These are phyloP conservation scores for Calonectria hongkongensis DNA, from an alignment of 2,329 filamentous ascomycete species.

Conservation along the genomic window DNA sequence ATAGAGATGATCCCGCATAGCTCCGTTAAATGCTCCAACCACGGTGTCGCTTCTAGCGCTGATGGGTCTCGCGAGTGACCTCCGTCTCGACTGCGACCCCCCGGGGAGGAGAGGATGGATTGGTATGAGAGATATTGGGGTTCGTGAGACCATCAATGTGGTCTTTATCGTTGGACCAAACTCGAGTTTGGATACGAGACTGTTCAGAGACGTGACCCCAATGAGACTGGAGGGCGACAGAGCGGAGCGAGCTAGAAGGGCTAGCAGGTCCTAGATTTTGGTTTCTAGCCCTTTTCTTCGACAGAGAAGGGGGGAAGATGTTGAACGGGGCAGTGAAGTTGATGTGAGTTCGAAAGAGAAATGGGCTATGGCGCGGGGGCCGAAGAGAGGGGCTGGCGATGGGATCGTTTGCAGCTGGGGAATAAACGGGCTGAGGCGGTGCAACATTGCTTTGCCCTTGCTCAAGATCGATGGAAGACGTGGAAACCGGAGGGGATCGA, in stretches of 20 bases:
- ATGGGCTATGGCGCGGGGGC: slow-evolving; percentile 55
- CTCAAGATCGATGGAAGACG: slow-evolving; percentile 40
- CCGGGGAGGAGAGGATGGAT: slow-evolving; percentile 31
- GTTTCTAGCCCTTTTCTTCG: slow-evolving; percentile 37
- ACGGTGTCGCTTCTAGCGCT: slow-evolving; percentile 48
- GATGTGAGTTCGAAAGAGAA: slow-evolving; percentile 59
- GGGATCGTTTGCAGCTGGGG: slow-evolving; percentile 3
- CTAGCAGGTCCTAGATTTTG: slow-evolving; percentile 28
- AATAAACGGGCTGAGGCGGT: slow-evolving; percentile 22
- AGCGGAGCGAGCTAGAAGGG: slow-evolving; percentile 44
- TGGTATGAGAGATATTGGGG: slow-evolving; percentile 32
- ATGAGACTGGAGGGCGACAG: slow-evolving; percentile 33
- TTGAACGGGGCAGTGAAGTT: slow-evolving; percentile 52
- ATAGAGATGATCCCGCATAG: not conserved
- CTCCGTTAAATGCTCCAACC: slow-evolving; percentile 39
- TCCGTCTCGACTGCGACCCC: slow-evolving; percentile 53
- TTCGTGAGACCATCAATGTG: slow-evolving; percentile 24
- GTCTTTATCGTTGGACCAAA: slow-evolving; percentile 55
- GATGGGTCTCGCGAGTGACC: slow-evolving; percentile 51
- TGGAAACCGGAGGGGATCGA: slow-evolving; percentile 15
- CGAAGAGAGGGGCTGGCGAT: slow-evolving; percentile 34
- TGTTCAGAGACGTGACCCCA: slow-evolving; percentile 41
- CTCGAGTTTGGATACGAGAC: slow-evolving; percentile 50
- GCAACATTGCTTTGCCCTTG: slow-evolving; percentile 13
- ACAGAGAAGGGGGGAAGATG: slow-evolving; percentile 46